Percentiles rank a stretch among this genome's conserved stretches.
Evolutionary conservation across 2,329 filamentous ascomycete genomes (phyloP).

Genomic region (Xylogone sp.): DNA sequence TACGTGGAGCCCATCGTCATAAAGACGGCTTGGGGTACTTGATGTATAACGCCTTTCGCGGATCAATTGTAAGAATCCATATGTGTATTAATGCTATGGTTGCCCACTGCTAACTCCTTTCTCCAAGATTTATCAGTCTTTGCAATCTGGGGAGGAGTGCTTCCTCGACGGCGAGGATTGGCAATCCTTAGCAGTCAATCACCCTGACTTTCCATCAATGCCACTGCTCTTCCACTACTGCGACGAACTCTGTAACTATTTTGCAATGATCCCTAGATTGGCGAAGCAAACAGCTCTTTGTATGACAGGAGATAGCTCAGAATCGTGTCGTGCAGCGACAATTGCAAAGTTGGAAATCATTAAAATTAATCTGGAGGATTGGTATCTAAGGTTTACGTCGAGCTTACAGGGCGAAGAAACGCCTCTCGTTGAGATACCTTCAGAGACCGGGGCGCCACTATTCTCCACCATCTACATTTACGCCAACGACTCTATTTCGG

Average conservation of each 20-base stretch:
- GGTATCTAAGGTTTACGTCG: not conserved
- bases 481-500: not conserved
- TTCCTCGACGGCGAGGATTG: not conserved
- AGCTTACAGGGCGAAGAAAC: not conserved
- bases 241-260: not conserved
- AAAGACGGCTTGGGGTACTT: not conserved
- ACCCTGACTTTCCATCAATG: not conserved
- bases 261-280: not conserved
- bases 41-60: not conserved
- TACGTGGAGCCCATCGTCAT: not conserved
- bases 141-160: not conserved
- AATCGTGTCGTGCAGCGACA: not conserved
- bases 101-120: not conserved
- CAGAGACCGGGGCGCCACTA: not conserved
- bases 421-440: not conserved
- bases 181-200: not conserved
- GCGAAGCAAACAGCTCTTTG: not conserved
- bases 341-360: not conserved
- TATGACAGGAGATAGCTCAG: not conserved
- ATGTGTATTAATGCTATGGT: not conserved
- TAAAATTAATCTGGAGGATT: not conserved
- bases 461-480: not conserved
- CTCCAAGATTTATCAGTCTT: not conserved
- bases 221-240: not conserved
- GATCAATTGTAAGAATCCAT: not conserved